Conservation (phyloP, 2,329 filamentous ascomycete genomes). For the Fusarium musae region DNA sequence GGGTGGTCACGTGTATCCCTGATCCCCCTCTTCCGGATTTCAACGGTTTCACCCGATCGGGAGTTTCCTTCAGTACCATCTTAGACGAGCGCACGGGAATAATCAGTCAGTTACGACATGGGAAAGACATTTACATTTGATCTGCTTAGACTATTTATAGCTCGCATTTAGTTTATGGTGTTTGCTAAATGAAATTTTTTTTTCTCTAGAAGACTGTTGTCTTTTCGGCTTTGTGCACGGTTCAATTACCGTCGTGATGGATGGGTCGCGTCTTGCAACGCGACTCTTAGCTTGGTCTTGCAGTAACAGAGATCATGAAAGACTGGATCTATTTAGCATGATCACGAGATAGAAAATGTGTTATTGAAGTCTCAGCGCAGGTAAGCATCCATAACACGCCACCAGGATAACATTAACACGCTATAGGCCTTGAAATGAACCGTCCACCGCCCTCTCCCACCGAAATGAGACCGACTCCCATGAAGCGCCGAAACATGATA, state of each 20-base stretch:
- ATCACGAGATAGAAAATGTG: background rate
- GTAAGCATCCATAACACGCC: background rate
- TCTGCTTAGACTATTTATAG: slow-evolving; percentile 30
- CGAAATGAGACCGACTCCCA: background rate
- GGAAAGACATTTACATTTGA: slow-evolving; percentile 5
- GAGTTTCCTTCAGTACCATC: background rate
- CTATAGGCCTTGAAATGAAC: background rate
- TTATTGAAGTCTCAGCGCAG: background rate
- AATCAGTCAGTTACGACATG: background rate
- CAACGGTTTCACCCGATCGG: slow-evolving; percentile 24
- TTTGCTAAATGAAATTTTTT: slow-evolving; percentile 24
- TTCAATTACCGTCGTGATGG: background rate
- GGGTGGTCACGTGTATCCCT: slow-evolving; percentile 33
- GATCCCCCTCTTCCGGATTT: background rate
- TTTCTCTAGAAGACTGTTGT: background rate
- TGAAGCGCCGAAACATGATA: background rate
- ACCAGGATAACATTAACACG: background rate
- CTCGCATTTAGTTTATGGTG: slow-evolving; percentile 18
- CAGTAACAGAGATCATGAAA: no score
- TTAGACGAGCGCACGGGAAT: background rate
- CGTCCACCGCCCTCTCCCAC: background rate
- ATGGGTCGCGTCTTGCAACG: background rate
- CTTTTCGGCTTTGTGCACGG: background rate
- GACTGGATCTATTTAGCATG: background rate
- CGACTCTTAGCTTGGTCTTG: background rate